Percentiles rank a stretch among this genome's conserved stretches.
These are phyloP conservation scores for Oryza officinalis DNA, from an alignment of 176 grass and related monocot genomes.

Conservation along the genomic window DNA sequence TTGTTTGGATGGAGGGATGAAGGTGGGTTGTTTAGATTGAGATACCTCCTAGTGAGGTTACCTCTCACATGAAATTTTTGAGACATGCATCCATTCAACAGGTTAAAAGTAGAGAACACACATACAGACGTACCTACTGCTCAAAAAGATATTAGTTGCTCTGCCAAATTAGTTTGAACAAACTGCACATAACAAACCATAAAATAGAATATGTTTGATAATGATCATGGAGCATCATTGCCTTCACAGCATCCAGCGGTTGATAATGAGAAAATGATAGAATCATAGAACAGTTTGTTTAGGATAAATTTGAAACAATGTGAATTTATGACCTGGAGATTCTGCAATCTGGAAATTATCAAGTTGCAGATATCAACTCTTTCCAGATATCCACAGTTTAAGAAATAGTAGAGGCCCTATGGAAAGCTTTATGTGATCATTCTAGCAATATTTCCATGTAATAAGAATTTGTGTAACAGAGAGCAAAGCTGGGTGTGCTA, in stretches of 20 bases:
- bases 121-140: neutral
- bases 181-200: conserved; percentile 67
- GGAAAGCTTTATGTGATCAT: neutral
- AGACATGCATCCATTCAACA: neutral
- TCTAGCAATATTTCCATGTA: neutral
- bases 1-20: too few relatives aligned
- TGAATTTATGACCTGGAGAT: neutral
- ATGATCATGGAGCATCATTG: conserved; percentile 7
- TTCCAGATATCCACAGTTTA: neutral
- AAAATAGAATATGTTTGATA: conserved; percentile 6
- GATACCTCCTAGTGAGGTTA: too few relatives aligned
- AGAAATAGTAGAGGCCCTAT: neutral
- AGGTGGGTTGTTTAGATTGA: too few relatives aligned
- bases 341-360: neutral
- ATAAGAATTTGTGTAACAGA: conserved; percentile 2
- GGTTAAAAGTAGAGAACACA: neutral
- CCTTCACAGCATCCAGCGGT: conserved; percentile 11
- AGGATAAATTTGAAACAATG: neutral
- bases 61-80: neutral
- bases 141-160: conserved; percentile 34
- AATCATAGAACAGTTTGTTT: too few relatives aligned
- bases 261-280: conserved; percentile 25
- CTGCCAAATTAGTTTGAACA: conserved; percentile 69
- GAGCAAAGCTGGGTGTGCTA: neutral
- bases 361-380: conserved; percentile 2